Percentiles rank a stretch among this genome's conserved stretches.
Conservation (phyloP, 495 filamentous ascomycete species). For the Talaromyces liani region DNA sequence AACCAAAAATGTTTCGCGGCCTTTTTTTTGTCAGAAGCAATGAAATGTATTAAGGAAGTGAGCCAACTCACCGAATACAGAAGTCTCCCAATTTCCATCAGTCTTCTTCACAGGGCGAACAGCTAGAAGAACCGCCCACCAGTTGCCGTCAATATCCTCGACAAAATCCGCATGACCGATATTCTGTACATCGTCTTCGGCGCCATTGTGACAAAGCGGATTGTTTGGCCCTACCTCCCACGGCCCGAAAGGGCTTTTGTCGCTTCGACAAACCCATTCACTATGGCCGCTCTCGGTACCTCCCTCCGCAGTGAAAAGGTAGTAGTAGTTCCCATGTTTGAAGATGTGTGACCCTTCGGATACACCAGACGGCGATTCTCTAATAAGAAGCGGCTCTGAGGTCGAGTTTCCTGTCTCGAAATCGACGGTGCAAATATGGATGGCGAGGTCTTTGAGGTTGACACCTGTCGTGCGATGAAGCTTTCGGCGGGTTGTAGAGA, state of each 20-base stretch:
- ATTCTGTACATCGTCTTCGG: conserved; percentile 30
- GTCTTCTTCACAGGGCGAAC: conserved; percentile 27
- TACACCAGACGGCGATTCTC: conserved; percentile 11
- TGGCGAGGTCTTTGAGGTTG: conserved; percentile 8
- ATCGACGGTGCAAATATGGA: conserved; percentile 21
- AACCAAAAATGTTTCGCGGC: conserved; percentile 40
- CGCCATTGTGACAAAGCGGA: conserved; percentile 32
- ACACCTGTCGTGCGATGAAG: conserved; percentile 17
- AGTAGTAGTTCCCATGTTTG: conserved; percentile 55
- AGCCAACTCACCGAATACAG: background rate
- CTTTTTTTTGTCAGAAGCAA: conserved; percentile 5
- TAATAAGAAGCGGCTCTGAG: conserved; percentile 37
- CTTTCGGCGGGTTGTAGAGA: conserved; percentile 31
- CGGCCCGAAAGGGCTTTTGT: conserved; percentile 1
- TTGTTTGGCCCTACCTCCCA: conserved; percentile 13
- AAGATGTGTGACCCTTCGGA: conserved; percentile 57
- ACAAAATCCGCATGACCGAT: conserved; percentile 40
- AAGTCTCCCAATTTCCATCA: background rate
- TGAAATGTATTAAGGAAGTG: background rate
- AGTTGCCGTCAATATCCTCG: conserved; percentile 32
- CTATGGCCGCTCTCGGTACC: conserved; percentile 37
- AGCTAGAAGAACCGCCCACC: conserved; percentile 40
- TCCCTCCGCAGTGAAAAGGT: conserved; percentile 56
- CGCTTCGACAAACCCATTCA: conserved; percentile 34
- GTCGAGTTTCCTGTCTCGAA: conserved; percentile 33